phyloP scores from a whole-genome alignment of 805 yeast species.

The Kazachstania bromeliacearum region DNA sequence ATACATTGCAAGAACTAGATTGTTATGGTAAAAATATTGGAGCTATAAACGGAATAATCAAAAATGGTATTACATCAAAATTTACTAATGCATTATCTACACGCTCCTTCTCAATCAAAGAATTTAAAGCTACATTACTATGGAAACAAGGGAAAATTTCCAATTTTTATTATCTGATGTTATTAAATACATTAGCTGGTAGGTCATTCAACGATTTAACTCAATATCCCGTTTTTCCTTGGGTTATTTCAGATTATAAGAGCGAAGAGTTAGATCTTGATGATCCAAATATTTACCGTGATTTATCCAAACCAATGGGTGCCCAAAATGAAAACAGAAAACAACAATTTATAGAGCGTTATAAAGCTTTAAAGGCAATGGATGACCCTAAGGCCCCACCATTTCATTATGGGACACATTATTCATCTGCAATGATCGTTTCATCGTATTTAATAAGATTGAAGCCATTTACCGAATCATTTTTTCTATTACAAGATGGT shows the following conservation, averaged over 20 bases:
- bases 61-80: slow-evolving; percentile 33
- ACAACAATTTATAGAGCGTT: slow-evolving; percentile 57
- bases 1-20: slow-evolving; percentile 43
- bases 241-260: slow-evolving; percentile 78
- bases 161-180: slow-evolving; percentile 72
- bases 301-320: slow-evolving; percentile 85
- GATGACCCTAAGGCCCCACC: slow-evolving; percentile 56
- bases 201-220: slow-evolving; percentile 82
- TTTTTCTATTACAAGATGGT: slow-evolving; percentile 74
- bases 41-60: slow-evolving; percentile 26
- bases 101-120: slow-evolving; percentile 8
- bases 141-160: slow-evolving; percentile 78
- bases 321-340: slow-evolving; percentile 62
- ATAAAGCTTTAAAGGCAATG: slow-evolving; percentile 56
- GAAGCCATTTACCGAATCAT: slow-evolving; percentile 74
- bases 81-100: slow-evolving; percentile 34
- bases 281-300: slow-evolving; percentile 57
- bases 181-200: slow-evolving; percentile 77
- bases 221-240: slow-evolving; percentile 86
- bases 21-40: slow-evolving; percentile 27
- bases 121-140: slow-evolving; percentile 45
- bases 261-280: slow-evolving; percentile 60
- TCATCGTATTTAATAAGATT: slow-evolving; percentile 68
- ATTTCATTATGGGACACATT: slow-evolving; percentile 89
- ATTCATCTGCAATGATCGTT: slow-evolving; percentile 90